Conservation (phyloP, 805 yeast genomes). For the Saccharomyces cerevisiae region DNA sequence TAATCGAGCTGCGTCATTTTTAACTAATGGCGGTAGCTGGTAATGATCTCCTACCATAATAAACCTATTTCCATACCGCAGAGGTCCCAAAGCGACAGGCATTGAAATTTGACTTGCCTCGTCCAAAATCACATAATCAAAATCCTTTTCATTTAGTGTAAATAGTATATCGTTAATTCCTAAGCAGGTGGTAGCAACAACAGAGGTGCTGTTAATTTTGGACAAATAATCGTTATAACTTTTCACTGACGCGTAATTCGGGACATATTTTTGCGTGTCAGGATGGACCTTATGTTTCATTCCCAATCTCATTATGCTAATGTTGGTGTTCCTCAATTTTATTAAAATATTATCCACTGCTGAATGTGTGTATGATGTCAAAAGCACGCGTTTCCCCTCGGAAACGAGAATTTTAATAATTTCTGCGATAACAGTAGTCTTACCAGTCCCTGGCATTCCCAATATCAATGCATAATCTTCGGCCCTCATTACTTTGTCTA, state of each 20-base stretch:
- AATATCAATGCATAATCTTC: slow-evolving; percentile 72
- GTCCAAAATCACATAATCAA: slow-evolving; percentile 91
- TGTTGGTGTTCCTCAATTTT: slow-evolving; percentile 46
- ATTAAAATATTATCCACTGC: slow-evolving; percentile 90
- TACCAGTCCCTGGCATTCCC: slow-evolving; percentile 99
- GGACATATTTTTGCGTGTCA: slow-evolving; percentile 45
- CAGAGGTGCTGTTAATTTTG: slow-evolving; percentile 47
- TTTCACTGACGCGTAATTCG: slow-evolving; percentile 35
- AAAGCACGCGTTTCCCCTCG: slow-evolving; percentile 56
- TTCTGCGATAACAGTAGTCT: slow-evolving; percentile 81
- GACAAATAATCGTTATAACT: slow-evolving; percentile 40
- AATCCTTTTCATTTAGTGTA: slow-evolving; percentile 37
- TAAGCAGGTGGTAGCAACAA: slow-evolving; percentile 85
- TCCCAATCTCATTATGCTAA: slow-evolving; percentile 63
- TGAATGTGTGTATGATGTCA: slow-evolving; percentile 87
- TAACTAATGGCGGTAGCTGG: slow-evolving; percentile 85
- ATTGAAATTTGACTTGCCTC: slow-evolving; percentile 94
- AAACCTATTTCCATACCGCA: slow-evolving; percentile 68
- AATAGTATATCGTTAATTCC: slow-evolving; percentile 40
- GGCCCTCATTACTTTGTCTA: slow-evolving; percentile 54
- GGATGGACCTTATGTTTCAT: slow-evolving; percentile 50
- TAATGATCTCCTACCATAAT: slow-evolving; percentile 93
- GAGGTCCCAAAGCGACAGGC: slow-evolving; percentile 86
- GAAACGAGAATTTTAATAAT: slow-evolving; percentile 51
- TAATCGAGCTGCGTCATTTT: slow-evolving; percentile 52